Conservation (phyloP, 164 flowering plant species). For the Magnolia changhungtana region DNA sequence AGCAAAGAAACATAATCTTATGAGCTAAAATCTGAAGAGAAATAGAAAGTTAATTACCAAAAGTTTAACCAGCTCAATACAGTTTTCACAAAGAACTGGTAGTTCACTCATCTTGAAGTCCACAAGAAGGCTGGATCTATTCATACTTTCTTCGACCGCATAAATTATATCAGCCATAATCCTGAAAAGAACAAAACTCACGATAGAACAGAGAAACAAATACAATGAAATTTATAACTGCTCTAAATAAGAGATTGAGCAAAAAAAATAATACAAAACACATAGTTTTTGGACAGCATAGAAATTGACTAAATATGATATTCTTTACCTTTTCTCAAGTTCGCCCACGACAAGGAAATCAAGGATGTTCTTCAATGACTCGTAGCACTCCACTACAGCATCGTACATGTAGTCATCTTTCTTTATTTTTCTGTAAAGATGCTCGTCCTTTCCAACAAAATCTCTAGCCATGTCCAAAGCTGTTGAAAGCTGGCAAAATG, state of each 20-base stretch:
- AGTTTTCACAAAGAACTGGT: constrained; percentile 52
- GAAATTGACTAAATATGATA: background rate
- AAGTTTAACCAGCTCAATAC: constrained; percentile 56
- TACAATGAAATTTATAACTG: background rate
- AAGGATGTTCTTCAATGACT: constrained; percentile 64
- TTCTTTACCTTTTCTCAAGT: constrained; percentile 63
- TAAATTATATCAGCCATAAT: constrained; percentile 45
- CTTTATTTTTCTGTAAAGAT: constrained; percentile 51
- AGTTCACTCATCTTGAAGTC: constrained; percentile 66
- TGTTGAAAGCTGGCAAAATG: constrained; percentile 53
- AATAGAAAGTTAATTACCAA: constrained; percentile 44
- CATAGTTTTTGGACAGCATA: background rate
- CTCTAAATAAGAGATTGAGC: background rate
- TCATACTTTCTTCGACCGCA: constrained; percentile 66
- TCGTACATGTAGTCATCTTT: constrained; percentile 65
- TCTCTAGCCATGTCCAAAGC: constrained; percentile 77
- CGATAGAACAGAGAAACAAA: background rate
- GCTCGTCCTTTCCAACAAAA: constrained; percentile 61
- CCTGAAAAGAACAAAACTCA: constrained; percentile 30
- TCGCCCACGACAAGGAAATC: constrained; percentile 66
- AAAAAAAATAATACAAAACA: background rate
- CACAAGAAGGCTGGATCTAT: constrained; percentile 49
- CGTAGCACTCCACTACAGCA: constrained; percentile 84
- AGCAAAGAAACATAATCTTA: constrained; percentile 2
- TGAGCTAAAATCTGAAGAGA: background rate